phyloP scores from a whole-genome alignment of 345 rosid species.

The Nephelium lappaceum region DNA sequence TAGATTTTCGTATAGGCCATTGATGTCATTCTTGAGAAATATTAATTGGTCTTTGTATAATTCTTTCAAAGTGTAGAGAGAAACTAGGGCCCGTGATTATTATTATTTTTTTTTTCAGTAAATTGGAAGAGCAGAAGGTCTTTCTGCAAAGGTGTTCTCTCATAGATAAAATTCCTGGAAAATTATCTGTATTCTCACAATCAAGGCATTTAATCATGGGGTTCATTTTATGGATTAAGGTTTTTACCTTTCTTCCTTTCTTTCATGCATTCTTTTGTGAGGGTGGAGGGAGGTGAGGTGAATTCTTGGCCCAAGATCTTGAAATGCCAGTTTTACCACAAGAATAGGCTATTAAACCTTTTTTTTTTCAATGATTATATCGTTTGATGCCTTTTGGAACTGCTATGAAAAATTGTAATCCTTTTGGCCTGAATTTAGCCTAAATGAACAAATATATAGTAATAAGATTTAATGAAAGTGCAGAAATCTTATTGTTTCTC shows the following conservation, averaged over 20 bases:
- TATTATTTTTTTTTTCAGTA: constrained; percentile 29
- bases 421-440: constrained; percentile 1
- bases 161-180: constrained; percentile 32
- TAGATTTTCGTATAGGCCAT: constrained; percentile 48
- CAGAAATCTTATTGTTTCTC: background rate
- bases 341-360: background rate
- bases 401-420: constrained; percentile 12
- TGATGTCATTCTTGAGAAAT: constrained; percentile 42
- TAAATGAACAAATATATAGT: constrained; percentile 8
- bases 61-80: constrained; percentile 35
- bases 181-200: constrained; percentile 22
- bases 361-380: background rate
- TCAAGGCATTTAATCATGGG: constrained; percentile 14
- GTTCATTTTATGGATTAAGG: constrained; percentile 7
- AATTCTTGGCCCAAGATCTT: constrained; percentile 13
- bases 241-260: background rate
- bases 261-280: constrained; percentile 5
- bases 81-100: constrained; percentile 35
- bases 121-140: constrained; percentile 32
- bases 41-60: constrained; percentile 37
- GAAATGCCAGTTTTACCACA: constrained; percentile 1
- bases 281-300: background rate
- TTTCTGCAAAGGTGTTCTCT: constrained; percentile 28
- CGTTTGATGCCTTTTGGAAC: constrained; percentile 5
- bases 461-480: constrained; percentile 9